Percentiles rank a stretch among this genome's conserved stretches.
phyloP scores from a whole-genome alignment of 352 stramenopile genomes.

The Globisporangium paroecandrum region DNA sequence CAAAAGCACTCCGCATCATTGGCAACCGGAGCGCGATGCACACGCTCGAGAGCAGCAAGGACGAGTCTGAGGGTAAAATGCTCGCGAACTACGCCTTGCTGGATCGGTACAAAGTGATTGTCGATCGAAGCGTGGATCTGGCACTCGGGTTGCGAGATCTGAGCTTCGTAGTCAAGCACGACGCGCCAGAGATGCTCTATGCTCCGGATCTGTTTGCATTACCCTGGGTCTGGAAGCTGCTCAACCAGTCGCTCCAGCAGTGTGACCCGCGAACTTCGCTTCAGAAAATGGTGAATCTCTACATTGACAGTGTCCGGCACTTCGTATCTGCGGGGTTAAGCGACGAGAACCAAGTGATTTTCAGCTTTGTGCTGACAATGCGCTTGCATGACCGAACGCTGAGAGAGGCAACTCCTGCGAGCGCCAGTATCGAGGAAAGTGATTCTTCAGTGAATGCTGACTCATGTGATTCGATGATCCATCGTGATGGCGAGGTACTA shows the following conservation, averaged over 20 bases:
- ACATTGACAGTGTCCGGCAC: slow-evolving; percentile 15
- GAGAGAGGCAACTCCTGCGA: background rate
- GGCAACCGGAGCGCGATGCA: slow-evolving; percentile 48
- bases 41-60: slow-evolving; percentile 41
- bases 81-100: slow-evolving; percentile 25
- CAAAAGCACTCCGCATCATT: slow-evolving; percentile 58
- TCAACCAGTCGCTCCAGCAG: slow-evolving; percentile 20
- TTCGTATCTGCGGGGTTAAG: slow-evolving; percentile 25
- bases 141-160: slow-evolving; percentile 35
- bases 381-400: slow-evolving; percentile 26
- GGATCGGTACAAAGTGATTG: slow-evolving; percentile 21
- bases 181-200: background rate
- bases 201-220: slow-evolving; percentile 12
- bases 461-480: background rate
- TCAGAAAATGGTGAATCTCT: slow-evolving; percentile 19
- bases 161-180: slow-evolving; percentile 1
- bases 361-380: slow-evolving; percentile 38
- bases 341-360: slow-evolving; percentile 31
- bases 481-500: slow-evolving; percentile 6
- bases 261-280: slow-evolving; percentile 14
- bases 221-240: slow-evolving; percentile 37
- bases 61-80: slow-evolving; percentile 36
- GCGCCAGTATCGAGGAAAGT: too few relatives aligned
- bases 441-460: background rate
- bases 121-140: slow-evolving; percentile 34